phyloP scores from a whole-genome alignment of 257 asterid genomes.

The Penstemon newberryi region DNA sequence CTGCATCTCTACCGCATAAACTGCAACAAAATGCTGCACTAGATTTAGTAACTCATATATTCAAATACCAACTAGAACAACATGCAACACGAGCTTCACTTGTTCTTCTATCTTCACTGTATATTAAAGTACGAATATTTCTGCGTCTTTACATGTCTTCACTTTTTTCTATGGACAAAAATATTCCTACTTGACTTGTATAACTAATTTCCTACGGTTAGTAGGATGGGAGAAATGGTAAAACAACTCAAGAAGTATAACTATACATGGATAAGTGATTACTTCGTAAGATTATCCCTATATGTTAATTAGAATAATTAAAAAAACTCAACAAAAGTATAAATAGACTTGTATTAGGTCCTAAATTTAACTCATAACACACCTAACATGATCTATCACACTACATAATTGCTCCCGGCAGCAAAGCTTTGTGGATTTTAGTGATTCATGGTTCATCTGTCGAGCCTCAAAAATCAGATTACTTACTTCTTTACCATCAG shows the following conservation, averaged over 20 bases:
- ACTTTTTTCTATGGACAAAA: constrained; percentile 83
- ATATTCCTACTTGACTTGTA: constrained; percentile 56
- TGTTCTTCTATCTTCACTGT: constrained; percentile 7
- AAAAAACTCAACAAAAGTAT: too few species aligned
- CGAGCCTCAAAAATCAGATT: constrained; percentile 41
- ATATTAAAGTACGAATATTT: background rate
- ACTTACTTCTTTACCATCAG: constrained; percentile 96
- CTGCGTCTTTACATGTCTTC: background rate
- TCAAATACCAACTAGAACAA: constrained; percentile 11
- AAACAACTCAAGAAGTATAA: constrained; percentile 3
- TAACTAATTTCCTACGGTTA: too few species aligned
- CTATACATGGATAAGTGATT: too few species aligned
- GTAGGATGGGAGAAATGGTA: background rate
- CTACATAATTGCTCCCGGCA: constrained; percentile 29
- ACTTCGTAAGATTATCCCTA: too few species aligned
- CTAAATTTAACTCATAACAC: too few species aligned
- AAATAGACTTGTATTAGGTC: too few species aligned
- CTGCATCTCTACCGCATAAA: constrained; percentile 12
- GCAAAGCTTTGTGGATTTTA: constrained; percentile 45
- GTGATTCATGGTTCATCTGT: constrained; percentile 93
- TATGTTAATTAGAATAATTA: too few species aligned
- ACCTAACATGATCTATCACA: too few species aligned
- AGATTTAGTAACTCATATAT: background rate
- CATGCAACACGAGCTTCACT: constrained; percentile 5
- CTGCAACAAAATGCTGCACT: constrained; percentile 17